A percentile compares a stretch with the other conserved stretches of the same genome.
Evolutionary conservation across 768 basidiomycete species (phyloP).

Genomic region (Phallus indusiatus): DNA sequence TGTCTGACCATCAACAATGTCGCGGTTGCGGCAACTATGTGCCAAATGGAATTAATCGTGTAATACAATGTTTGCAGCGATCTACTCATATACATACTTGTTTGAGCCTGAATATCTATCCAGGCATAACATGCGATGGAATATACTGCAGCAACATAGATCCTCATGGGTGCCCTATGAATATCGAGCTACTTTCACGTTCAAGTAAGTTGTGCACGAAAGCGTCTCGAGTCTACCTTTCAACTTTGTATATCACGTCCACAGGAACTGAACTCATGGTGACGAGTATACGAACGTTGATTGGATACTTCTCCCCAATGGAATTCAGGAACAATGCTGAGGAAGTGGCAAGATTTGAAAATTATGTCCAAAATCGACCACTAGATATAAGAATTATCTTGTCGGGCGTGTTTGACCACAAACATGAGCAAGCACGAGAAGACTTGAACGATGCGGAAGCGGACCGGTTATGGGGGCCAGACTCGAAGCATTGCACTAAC

Average conservation of each 20-base stretch:
- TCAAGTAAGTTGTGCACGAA: not conserved
- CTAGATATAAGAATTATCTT: not conserved
- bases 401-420: not conserved
- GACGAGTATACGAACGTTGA: not conserved
- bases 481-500: not conserved
- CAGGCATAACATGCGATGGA: not conserved
- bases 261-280: not conserved
- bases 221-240: not conserved
- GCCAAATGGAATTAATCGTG: not conserved
- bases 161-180: not conserved
- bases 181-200: not conserved
- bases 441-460: not conserved
- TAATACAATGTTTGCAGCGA: not conserved
- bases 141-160: slow-evolving; percentile 1
- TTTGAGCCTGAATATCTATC: not conserved
- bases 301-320: not conserved
- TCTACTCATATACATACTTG: not conserved
- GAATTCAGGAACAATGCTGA: not conserved
- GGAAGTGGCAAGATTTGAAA: not conserved
- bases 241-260: not conserved
- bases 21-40: not conserved
- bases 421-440: not conserved
- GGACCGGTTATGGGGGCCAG: slow-evolving; percentile 3
- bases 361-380: not conserved
- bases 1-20: not conserved